Percentiles rank a stretch among this genome's conserved stretches.
Conservation (phyloP, 2,329 filamentous ascomycete species). For the Fusarium scirpi region DNA sequence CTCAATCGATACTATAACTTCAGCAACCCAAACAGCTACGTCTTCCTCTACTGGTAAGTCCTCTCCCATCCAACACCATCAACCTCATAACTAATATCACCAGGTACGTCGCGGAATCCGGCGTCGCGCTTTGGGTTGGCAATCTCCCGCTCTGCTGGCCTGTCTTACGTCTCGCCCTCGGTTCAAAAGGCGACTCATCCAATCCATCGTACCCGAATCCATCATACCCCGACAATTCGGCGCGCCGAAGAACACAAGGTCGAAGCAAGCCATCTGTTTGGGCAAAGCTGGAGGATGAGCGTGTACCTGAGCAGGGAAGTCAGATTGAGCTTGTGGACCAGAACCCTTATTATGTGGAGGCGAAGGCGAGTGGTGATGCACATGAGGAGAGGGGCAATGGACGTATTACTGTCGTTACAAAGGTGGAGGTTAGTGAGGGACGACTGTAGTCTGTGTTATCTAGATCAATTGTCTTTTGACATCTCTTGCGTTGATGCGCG, state of each 20-base stretch:
- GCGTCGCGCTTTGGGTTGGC: slow-evolving; percentile 69
- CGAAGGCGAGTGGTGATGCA: slow-evolving; percentile 9
- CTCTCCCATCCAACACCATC: neutral
- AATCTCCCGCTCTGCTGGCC: slow-evolving; percentile 72
- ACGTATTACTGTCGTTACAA: slow-evolving; percentile 46
- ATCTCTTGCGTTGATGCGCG: too few species aligned
- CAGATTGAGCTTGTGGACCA: slow-evolving; percentile 48
- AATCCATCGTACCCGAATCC: slow-evolving; percentile 43
- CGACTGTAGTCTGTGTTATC: neutral
- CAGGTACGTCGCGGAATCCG: slow-evolving; percentile 66
- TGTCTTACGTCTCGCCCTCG: slow-evolving; percentile 60
- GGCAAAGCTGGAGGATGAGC: slow-evolving; percentile 50
- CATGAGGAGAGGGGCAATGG: slow-evolving; percentile 19
- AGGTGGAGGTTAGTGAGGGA: slow-evolving; percentile 44
- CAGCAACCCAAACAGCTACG: slow-evolving; percentile 63
- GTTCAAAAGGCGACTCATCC: slow-evolving; percentile 38
- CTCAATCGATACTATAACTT: slow-evolving; percentile 74
- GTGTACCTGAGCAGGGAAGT: slow-evolving; percentile 44
- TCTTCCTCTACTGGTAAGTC: slow-evolving; percentile 66
- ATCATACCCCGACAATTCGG: slow-evolving; percentile 38
- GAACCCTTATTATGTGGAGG: slow-evolving; percentile 17
- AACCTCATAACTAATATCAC: fast-evolving
- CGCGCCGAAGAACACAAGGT: slow-evolving; percentile 32
- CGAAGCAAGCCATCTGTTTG: slow-evolving; percentile 44
- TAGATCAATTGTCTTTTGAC: neutral